Percentiles rank a stretch among this genome's conserved stretches.
phyloP scores from a whole-genome alignment of 345 rosid species.

The Brassica carinata region DNA sequence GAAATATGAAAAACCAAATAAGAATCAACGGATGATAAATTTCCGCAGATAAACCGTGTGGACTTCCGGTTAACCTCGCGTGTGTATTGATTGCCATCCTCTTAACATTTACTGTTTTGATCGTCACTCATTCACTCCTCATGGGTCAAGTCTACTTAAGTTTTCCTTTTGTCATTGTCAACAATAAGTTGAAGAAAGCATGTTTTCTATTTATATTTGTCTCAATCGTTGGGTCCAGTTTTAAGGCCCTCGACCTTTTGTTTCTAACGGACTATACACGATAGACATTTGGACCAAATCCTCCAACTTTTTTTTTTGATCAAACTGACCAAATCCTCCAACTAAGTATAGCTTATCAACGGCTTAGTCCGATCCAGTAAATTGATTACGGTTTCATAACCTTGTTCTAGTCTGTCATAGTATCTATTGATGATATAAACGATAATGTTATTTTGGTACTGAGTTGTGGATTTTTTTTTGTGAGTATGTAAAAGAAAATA shows the following conservation, averaged over 20 bases:
- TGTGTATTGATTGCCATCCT: not conserved
- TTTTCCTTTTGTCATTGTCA: constrained; percentile 16
- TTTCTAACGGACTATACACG: constrained; percentile 1
- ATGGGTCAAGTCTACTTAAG: constrained; percentile 11
- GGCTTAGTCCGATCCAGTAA: not conserved
- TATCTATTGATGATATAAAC: not conserved
- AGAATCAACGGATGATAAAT: not conserved
- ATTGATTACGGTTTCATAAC: not conserved
- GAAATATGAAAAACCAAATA: not conserved
- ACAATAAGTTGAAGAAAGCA: not conserved
- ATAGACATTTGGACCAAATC: constrained; percentile 9
- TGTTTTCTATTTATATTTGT: not conserved
- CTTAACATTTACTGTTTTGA: not conserved
- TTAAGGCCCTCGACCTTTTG: not conserved
- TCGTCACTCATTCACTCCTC: constrained; percentile 3
- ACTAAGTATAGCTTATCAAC: not conserved
- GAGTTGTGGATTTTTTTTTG: not conserved
- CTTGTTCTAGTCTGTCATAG: not conserved
- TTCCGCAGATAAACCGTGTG: not conserved
- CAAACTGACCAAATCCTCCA: constrained; percentile 11
- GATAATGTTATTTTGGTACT: not conserved
- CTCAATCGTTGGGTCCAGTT: constrained; percentile 5
- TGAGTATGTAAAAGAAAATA: not conserved
- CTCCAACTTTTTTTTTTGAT: not conserved
- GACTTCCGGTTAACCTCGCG: not conserved